These are phyloP conservation scores for Barbatosphaeria neglecta DNA, from an alignment of 495 filamentous ascomycete genomes.

Conservation along the genomic window DNA sequence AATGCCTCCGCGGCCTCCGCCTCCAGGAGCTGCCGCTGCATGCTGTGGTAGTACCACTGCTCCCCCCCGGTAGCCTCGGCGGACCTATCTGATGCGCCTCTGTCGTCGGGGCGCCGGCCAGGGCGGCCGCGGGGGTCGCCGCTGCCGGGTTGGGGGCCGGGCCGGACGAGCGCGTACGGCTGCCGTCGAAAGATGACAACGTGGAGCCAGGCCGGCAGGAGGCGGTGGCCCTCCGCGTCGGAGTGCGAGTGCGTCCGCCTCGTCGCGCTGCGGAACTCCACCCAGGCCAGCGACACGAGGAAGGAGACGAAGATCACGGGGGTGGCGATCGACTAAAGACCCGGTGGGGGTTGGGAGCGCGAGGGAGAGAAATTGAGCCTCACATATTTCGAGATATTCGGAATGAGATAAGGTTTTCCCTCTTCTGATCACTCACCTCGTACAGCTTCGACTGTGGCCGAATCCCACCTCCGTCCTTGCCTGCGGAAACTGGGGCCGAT, in stretches of 20 bases:
- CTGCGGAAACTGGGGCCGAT: conserved; percentile 5
- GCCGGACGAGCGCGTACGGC: conserved; percentile 15
- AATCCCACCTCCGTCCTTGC: conserved; percentile 12
- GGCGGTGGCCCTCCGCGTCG: conserved; percentile 9
- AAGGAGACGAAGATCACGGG: conserved; percentile 40
- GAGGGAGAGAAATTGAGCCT: too few species aligned
- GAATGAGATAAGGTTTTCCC: too few species aligned
- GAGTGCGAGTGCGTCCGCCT: conserved; percentile 26
- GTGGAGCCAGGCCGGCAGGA: conserved; percentile 27
- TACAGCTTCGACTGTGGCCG: conserved; percentile 16
- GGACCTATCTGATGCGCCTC: too few species aligned
- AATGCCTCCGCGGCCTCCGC: conserved; percentile 42
- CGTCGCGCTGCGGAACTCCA: conserved; percentile 32
- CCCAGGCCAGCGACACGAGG: conserved; percentile 36
- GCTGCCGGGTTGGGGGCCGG: too few species aligned
- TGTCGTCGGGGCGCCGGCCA: too few species aligned
- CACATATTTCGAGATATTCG: too few species aligned
- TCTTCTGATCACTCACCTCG: too few species aligned
- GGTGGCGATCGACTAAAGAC: conserved; percentile 29
- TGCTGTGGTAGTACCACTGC: conserved; percentile 36
- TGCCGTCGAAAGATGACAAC: conserved; percentile 20
- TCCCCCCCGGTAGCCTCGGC: not conserved
- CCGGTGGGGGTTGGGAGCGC: too few species aligned
- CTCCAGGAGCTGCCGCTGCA: conserved; percentile 37
- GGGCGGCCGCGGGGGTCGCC: too few species aligned